Base-by-base conservation (phyloP, 768 basidiomycete genomes). In the Filobasidium floriforme region DNA sequence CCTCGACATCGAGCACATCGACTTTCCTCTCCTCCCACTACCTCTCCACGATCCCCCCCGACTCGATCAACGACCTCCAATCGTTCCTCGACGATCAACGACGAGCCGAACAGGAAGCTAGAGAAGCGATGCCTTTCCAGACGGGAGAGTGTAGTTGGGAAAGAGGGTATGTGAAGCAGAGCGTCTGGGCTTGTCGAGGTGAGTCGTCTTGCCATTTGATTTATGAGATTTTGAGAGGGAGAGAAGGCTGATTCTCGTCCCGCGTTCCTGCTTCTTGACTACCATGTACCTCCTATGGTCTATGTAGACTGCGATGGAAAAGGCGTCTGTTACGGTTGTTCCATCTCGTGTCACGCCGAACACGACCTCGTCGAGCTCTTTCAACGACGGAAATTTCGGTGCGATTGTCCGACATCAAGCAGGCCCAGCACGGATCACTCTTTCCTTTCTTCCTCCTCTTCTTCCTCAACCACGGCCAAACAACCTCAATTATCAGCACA, bases 291-390 rank as follows among this genome's bases (percentile, higher is more conserved):
- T 32, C 18, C 18, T 59, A 7, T 22, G 14, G 40, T 54, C 19
- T 41, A 57, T 22, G 6, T 44, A 73, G 76, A 77, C 59, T 75
- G 75, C 51, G 73, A 73, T 0, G 72, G 72, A 41, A 72, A 73
- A 28, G 77, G 77, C 0, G 73, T 78, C 0, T 78, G 77, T 62
- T 78, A 78, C 68, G 74, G 73, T 9, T 78, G 77, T 61, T 76
- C 75, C 12, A 74, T 78, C 18, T 73, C 73, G 2, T 78, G 77
- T 73, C 77, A 78, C 68, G 71, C 65, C 75, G 75, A 76, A 18
- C 75, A 76, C 66, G 65, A 69, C 12, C 69, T 78, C 22, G 77
- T 77, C 2, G 77, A 78, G 64, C 67, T 78, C 7, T 78, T 75
- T 69, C 71, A 72, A 5, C 68, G 69, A 10, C 69, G 77, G 4